phyloP scores from a whole-genome alignment of 495 filamentous ascomycete genomes.

The Tuber microsphaerosporum region DNA sequence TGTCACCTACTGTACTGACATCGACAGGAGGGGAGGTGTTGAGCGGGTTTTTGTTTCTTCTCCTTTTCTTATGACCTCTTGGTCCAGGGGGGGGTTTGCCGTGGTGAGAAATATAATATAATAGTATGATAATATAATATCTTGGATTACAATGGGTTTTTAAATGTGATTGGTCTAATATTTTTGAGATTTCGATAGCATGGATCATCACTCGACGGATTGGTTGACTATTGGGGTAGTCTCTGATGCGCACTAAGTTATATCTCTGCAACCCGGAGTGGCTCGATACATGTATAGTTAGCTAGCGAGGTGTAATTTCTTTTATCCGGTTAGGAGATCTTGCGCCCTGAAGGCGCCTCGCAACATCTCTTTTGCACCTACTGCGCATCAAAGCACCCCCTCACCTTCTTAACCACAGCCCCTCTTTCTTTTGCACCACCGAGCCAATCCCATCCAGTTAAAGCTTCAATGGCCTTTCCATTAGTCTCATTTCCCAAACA shows the following conservation, averaged over 20 bases:
- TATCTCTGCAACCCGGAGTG: not conserved
- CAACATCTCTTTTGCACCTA: not conserved
- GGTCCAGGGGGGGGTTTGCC: not conserved
- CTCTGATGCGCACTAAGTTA: not conserved
- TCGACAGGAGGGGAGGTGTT: not conserved
- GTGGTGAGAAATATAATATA: not conserved
- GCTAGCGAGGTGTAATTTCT: not conserved
- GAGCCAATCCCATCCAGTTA: not conserved
- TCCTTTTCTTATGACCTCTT: not conserved
- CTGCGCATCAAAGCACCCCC: not conserved
- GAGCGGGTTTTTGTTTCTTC: not conserved
- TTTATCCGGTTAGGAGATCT: not conserved
- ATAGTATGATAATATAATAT: not conserved
- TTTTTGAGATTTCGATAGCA: not conserved
- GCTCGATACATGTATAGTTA: not conserved
- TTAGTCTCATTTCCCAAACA: constrained; percentile 27
- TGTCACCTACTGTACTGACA: not conserved
- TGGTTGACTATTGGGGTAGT: not conserved
- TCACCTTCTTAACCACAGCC: not conserved
- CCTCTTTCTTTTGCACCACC: not conserved
- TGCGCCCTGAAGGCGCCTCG: not conserved
- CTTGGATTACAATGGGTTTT: not conserved
- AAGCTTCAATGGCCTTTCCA: not conserved
- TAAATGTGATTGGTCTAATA: not conserved
- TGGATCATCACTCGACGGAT: not conserved